A percentile compares a stretch with the other conserved stretches of the same genome.
Evolutionary conservation across 2,329 filamentous ascomycete species (phyloP).

Genomic region (Ophiocordyceps camponoti-saundersi): DNA sequence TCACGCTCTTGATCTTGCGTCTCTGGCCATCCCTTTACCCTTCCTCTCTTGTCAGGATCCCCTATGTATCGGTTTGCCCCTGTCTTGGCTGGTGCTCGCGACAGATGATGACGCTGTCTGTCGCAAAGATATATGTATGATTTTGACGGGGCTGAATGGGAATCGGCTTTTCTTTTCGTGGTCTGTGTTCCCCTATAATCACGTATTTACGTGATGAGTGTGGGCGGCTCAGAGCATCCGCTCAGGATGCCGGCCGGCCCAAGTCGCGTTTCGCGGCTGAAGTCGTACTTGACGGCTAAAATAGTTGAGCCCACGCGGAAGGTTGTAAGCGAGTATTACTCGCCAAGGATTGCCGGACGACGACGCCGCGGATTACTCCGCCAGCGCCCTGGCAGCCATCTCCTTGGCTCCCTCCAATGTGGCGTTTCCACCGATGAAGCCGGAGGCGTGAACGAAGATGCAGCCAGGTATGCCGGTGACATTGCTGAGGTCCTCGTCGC

Average conservation of each 20-base stretch:
- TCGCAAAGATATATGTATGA: no score
- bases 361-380: constrained; percentile 10
- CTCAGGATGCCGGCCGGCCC: no score
- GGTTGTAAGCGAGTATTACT: no score
- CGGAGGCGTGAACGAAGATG: constrained; percentile 85
- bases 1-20: neutral
- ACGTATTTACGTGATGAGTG: no score
- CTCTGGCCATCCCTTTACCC: neutral
- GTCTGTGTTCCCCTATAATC: no score
- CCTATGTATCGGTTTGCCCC: neutral
- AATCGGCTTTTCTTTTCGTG: no score
- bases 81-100: neutral
- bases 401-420: constrained; percentile 73
- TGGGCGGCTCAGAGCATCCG: no score
- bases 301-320: no score
- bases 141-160: no score
- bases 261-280: no score
- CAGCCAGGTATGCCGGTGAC: constrained; percentile 53
- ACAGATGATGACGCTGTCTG: neutral
- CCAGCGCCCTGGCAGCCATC: constrained; percentile 67
- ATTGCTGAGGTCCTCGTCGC: constrained; percentile 69
- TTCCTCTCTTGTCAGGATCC: neutral
- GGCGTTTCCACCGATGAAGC: constrained; percentile 92
- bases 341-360: no score
- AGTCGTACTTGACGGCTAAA: no score